Base-by-base conservation (phyloP, 2,329 filamentous ascomycete species). In the Epichloe elymi region DNA sequence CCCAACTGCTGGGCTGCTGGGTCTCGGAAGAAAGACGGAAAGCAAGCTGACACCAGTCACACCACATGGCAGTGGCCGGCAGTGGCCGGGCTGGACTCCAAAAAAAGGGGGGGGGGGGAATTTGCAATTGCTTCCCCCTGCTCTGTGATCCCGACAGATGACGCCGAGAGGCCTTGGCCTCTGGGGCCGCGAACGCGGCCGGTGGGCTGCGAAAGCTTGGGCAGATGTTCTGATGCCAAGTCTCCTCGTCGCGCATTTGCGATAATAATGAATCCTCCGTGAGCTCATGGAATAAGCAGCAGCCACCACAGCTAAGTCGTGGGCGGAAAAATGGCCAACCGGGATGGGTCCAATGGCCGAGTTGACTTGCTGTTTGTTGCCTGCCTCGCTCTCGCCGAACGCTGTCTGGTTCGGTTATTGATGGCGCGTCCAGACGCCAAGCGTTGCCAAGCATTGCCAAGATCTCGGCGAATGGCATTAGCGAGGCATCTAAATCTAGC, bases 131-230 rank as follows among this genome's bases (percentile, higher is more conserved):
- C 37, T 17, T 17, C 5, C 17, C 17, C 49, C 15, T 19, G 15
- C 17, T 44, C 7, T 12, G 7, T 26, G 26, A 26, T 26, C 26
- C 7, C 26, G 26, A 26, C 26, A 30, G 4, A 47, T 37, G 19
- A 20, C 37, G 49, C 49, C 44, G 47, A 43, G 37, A 30, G 3
- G 42, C 26, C 49, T 50, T 50, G 49, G 49, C 44, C 38, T 47
- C 44, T 38, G 49, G 37, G 26, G 49, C 44, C 44, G 26, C 44
- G 26, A 43, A 46, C 23, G 49, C 44, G 49, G 44, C 49, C 42
- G 49, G 48, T 49, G 26, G 48, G 48, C 30, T 49, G 39, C n/a
- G 14, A 37, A 42, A 42, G 17, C 48, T 36, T 42, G 30, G 15
- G 30, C 23, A 23, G 7, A 44, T 39, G 40, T 26, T 45, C 48